Evolutionary conservation across 2,329 filamentous ascomycete species (phyloP).

Genomic region (Botrytis medusae): DNA sequence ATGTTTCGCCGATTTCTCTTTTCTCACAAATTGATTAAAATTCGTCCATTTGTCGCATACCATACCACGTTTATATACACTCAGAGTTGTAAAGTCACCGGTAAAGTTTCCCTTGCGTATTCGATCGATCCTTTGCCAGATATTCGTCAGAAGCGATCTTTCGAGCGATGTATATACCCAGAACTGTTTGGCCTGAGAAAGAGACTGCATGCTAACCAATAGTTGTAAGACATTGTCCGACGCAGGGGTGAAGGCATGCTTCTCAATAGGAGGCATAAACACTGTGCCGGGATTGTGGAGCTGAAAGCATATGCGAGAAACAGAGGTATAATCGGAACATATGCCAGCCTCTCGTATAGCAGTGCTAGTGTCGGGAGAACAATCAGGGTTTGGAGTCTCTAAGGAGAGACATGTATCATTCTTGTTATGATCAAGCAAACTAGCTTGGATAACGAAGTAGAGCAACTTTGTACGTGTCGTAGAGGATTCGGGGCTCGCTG

Average conservation of each 20-base stretch:
- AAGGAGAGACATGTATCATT: background rate
- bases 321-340: background rate
- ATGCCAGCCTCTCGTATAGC: background rate
- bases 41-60: conserved; percentile 5
- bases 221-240: background rate
- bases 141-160: background rate
- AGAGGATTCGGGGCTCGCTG: background rate
- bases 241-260: background rate
- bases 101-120: background rate
- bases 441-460: conserved; percentile 4
- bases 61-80: background rate
- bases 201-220: background rate
- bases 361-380: background rate
- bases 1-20: background rate
- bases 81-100: conserved; percentile 5
- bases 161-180: background rate
- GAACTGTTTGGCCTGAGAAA: background rate
- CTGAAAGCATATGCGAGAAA: background rate
- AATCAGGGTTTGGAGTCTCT: background rate
- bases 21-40: background rate
- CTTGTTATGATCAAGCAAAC: background rate
- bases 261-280: background rate
- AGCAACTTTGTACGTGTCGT: background rate
- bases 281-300: background rate
- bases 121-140: background rate